These are phyloP conservation scores for Solanum appendiculatum DNA, from an alignment of 257 asterid species.

Conservation along the genomic window DNA sequence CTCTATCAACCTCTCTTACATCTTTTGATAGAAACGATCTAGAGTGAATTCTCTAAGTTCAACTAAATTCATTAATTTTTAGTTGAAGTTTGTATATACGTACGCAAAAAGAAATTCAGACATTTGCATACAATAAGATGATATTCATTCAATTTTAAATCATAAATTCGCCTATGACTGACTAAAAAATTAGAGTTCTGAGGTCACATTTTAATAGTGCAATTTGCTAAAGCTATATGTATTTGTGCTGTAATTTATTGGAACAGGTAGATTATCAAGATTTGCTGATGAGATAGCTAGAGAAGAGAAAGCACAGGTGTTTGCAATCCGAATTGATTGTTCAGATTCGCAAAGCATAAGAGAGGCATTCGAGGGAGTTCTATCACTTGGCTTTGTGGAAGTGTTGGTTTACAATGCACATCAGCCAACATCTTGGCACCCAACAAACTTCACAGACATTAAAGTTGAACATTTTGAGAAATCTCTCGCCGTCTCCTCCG, in stretches of 20 bases:
- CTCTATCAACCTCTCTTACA: background rate
- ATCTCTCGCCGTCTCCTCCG: slow-evolving; percentile 57
- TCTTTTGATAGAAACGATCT: background rate
- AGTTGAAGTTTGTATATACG: background rate
- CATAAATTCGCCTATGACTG: background rate
- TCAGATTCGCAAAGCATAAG: slow-evolving; percentile 69
- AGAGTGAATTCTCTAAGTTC: background rate
- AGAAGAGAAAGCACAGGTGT: slow-evolving; percentile 72
- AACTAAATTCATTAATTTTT: background rate
- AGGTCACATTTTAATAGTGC: background rate
- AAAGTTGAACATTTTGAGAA: slow-evolving; percentile 49
- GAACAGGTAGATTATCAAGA: slow-evolving; percentile 51
- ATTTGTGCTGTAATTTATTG: background rate
- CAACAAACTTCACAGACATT: slow-evolving; percentile 41
- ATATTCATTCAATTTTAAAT: no score
- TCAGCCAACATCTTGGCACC: slow-evolving; percentile 32
- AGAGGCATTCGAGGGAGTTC: slow-evolving; percentile 83
- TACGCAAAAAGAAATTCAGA: no score
- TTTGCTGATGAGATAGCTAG: slow-evolving; percentile 83
- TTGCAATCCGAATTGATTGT: slow-evolving; percentile 81
- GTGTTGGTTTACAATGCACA: slow-evolving; percentile 71
- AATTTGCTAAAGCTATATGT: background rate
- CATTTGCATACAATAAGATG: no score
- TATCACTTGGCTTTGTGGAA: slow-evolving; percentile 73
- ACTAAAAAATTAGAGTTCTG: background rate